phyloP scores from a whole-genome alignment of 208 protist genomes.

The Wallacemonas collosoma region DNA sequence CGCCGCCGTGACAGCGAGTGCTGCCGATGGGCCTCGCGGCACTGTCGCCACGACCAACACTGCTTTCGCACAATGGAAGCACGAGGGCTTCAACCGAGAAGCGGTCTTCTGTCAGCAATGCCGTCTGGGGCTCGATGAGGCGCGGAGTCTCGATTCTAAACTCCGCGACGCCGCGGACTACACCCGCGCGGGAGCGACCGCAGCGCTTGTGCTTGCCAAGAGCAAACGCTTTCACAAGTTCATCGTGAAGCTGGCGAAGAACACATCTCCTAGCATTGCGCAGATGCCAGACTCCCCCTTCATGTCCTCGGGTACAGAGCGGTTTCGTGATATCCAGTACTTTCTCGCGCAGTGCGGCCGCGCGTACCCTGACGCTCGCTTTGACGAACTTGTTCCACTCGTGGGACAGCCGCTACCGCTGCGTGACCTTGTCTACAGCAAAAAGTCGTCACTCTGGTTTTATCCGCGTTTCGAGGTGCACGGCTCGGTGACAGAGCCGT shows the following conservation, averaged over 20 bases:
- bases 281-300: conserved; percentile 35
- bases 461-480: conserved; percentile 60
- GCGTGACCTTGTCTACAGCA: conserved; percentile 33
- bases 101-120: conserved; percentile 54
- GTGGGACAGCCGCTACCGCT: conserved; percentile 51
- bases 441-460: conserved; percentile 64
- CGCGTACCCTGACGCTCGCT: conserved; percentile 23
- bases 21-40: background rate
- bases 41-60: conserved; percentile 32
- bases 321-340: conserved; percentile 49
- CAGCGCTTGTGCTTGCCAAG: conserved; percentile 40
- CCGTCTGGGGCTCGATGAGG: conserved; percentile 55
- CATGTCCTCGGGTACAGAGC: conserved; percentile 23
- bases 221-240: conserved; percentile 50
- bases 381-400: conserved; percentile 52
- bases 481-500: conserved; percentile 47
- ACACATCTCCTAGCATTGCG: conserved; percentile 31
- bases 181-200: conserved; percentile 44
- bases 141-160: conserved; percentile 47
- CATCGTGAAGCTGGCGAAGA: conserved; percentile 56
- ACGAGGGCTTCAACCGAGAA: conserved; percentile 55
- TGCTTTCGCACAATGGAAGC: conserved; percentile 47
- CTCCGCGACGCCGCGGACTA: conserved; percentile 42
- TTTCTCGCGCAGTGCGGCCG: conserved; percentile 28
- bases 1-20: conserved; percentile 13